Conservation (phyloP, 257 asterid species). For the Solanum sejunctum region DNA sequence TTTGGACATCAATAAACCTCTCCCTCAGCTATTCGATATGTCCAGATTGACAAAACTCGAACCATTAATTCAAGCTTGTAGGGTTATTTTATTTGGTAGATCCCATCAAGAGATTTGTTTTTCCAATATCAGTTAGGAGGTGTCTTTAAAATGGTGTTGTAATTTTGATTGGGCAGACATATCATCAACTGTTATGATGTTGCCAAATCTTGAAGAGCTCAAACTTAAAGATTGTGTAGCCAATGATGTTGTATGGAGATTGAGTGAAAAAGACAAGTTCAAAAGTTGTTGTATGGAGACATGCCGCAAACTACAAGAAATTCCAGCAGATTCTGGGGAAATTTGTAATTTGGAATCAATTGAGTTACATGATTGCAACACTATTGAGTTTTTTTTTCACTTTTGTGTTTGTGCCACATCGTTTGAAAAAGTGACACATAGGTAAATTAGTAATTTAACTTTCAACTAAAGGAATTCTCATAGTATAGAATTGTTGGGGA, state of each 20-base stretch:
- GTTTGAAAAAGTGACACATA: no score
- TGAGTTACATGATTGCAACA: not conserved
- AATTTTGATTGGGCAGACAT: not conserved
- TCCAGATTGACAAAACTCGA: no score
- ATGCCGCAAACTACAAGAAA: not conserved
- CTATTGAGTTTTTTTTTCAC: no score
- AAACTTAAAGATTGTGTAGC: not conserved
- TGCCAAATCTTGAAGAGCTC: not conserved
- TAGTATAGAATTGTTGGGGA: no score
- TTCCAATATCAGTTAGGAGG: not conserved
- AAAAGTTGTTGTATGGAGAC: not conserved
- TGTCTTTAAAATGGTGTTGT: not conserved
- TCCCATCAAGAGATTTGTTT: not conserved
- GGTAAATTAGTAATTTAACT: no score
- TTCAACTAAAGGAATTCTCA: no score
- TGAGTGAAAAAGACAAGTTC: not conserved
- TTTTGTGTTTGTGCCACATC: no score
- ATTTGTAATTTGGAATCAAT: not conserved
- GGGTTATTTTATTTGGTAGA: no score
- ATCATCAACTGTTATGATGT: not conserved
- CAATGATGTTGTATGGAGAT: not conserved
- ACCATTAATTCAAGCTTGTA: not conserved
- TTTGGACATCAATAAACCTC: no score
- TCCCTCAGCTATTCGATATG: no score
- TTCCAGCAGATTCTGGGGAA: not conserved